Evolutionary conservation across 805 yeast species (phyloP), one percentile per base, ranked within the genome.

Genomic region (Candida sakaeoensis): DNA sequence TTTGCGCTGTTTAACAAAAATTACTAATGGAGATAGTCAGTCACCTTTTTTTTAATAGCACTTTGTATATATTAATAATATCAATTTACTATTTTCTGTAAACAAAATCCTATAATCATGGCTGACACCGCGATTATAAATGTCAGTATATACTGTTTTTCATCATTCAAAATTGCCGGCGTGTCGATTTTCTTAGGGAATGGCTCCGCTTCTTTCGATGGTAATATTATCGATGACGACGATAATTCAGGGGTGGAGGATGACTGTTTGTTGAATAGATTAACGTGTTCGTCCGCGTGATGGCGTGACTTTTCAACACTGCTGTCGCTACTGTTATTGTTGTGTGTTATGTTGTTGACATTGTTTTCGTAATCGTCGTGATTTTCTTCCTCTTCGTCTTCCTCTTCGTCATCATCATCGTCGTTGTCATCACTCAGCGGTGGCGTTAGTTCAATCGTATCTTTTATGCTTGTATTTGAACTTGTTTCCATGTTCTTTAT

Each of bases 371-470:
- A 12, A 14, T 33, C 4, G 3, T 22, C 24, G 24, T 17, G 9
- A 33, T 10, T 33, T 13, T 21, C n/a, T n/a, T 33, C 27, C 5
- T 33, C 22, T 8, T 18, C 18, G 8, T 36, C 39, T 16, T 37
- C 31, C 23, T 21, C 24, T 21, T 31, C 31, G 17, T 22, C 21
- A 10, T 12, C 7, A 8, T 27, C 32, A 8, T 27, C 32, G 9
- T 8, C 5, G 35, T 43, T 44, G 26, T 32, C 24, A 24, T 40
- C 47, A 15, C 42, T 33, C 21, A 36, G 28, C 3, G 47, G 47
- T 10, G 47, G 47, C 2, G 47, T 43, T 19, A 43, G 27, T 27
- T 40, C 42, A 15, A 39, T 27, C 2, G 27, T 13, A 9, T 30
- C 42, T 17, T 39, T 39, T 25, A 16, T 25, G 17, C 33, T 22